A percentile compares a stretch with the other conserved stretches of the same genome.
Evolutionary conservation across 2,329 filamentous ascomycete species (phyloP).

Genomic region (Sarocladium brachiariae): DNA sequence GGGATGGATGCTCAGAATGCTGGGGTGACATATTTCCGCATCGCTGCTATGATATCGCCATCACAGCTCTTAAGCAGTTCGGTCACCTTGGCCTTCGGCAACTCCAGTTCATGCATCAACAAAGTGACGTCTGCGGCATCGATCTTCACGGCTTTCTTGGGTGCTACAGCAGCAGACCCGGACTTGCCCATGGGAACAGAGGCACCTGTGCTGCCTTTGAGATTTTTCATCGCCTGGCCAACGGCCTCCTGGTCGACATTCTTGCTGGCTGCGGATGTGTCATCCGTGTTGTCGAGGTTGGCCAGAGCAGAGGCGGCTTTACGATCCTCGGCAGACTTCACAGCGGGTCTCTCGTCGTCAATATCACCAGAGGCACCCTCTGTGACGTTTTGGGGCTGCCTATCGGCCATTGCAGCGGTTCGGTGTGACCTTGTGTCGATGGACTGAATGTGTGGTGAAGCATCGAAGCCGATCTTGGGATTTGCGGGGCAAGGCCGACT

Average conservation of each 20-base stretch:
- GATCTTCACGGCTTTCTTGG: constrained; percentile 59
- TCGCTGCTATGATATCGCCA: constrained; percentile 60
- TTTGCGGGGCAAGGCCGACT: no score
- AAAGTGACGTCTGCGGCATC: constrained; percentile 64
- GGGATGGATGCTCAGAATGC: constrained; percentile 11
- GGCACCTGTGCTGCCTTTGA: constrained; percentile 29
- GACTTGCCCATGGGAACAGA: constrained; percentile 19
- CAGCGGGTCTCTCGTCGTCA: constrained; percentile 48
- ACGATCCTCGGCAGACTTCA: constrained; percentile 67
- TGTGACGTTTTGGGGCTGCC: constrained; percentile 49
- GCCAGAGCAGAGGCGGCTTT: constrained; percentile 70
- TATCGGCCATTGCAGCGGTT: constrained; percentile 45
- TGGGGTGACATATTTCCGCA: constrained; percentile 46
- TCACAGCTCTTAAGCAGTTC: constrained; percentile 67
- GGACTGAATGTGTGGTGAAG: no score
- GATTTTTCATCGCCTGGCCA: constrained; percentile 62
- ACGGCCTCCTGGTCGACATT: constrained; percentile 65
- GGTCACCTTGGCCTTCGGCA: constrained; percentile 65
- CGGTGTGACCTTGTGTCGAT: no score
- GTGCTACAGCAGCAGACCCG: constrained; percentile 23
- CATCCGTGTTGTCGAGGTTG: constrained; percentile 54
- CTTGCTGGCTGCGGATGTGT: constrained; percentile 32
- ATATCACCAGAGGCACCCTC: constrained; percentile 55
- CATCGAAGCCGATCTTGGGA: no score
- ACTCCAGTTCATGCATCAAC: constrained; percentile 65